Conservation (phyloP, 441 rosid genomes). For the Manihot esculenta region DNA sequence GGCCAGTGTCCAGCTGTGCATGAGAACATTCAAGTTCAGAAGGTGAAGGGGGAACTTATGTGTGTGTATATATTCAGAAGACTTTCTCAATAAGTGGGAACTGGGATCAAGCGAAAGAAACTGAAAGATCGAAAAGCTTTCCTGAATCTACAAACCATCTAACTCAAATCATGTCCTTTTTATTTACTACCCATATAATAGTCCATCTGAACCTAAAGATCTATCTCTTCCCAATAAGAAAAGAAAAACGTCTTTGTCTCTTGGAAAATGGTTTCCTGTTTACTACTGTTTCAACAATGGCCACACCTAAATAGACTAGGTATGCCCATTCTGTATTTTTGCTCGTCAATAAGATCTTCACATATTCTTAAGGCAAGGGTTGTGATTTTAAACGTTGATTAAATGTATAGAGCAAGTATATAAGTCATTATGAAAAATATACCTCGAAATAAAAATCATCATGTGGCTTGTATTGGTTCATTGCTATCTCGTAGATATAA, state of each 20-base stretch:
- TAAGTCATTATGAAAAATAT: too few species aligned
- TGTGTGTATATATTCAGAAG: too few species aligned
- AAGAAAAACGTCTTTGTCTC: not conserved
- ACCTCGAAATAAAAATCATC: not conserved
- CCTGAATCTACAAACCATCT: conserved; percentile 19
- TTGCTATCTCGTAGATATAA: too few species aligned
- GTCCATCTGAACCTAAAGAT: conserved; percentile 2
- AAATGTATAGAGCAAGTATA: not conserved
- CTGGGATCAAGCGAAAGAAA: conserved; percentile 11
- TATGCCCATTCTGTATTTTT: conserved; percentile 14
- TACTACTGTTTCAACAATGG: conserved; percentile 18
- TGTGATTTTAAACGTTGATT: not conserved
- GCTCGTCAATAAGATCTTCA: conserved; percentile 9
- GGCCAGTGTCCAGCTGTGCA: conserved; percentile 45
- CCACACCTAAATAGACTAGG: conserved; percentile 13
- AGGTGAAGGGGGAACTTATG: conserved; percentile 3
- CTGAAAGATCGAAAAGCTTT: conserved; percentile 32
- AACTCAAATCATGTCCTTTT: conserved; percentile 6
- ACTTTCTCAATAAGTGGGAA: conserved; percentile 14
- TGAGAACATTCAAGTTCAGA: conserved; percentile 25
- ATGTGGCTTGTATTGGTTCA: not conserved
- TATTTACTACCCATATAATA: conserved; percentile 10
- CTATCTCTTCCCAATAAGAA: conserved; percentile 29
- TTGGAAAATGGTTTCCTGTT: conserved; percentile 18
- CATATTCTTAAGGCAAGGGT: too few species aligned